Evolutionary conservation across 768 basidiomycete genomes (phyloP).

Genomic region (Termitomyces sp.): DNA sequence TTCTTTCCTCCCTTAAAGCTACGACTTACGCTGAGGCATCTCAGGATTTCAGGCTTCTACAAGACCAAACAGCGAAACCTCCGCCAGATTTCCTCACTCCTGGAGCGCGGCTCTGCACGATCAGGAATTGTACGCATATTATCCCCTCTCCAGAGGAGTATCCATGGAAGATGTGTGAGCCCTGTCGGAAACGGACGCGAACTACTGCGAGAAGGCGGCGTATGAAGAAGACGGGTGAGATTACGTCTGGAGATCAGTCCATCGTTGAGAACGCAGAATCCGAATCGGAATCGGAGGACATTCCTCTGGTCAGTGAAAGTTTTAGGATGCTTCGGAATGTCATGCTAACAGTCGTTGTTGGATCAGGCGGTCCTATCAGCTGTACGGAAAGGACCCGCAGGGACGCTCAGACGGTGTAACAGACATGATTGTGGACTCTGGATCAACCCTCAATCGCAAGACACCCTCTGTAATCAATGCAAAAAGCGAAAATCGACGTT

Average conservation of each 20-base stretch:
- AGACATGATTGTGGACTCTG: conserved; percentile 25
- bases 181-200: conserved; percentile 32
- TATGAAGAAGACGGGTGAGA: conserved; percentile 6
- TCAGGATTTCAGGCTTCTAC: background rate
- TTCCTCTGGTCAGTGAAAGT: conserved; percentile 7
- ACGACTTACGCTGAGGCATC: background rate
- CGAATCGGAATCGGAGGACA: conserved; percentile 9
- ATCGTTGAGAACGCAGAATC: background rate
- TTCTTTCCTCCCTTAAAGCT: background rate
- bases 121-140: conserved; percentile 31
- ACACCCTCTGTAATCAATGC: conserved; percentile 28
- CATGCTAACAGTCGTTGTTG: background rate
- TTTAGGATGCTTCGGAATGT: background rate
- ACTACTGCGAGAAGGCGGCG: conserved; percentile 14
- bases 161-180: conserved; percentile 37
- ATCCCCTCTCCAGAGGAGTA: conserved; percentile 39
- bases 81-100: conserved; percentile 18
- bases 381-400: background rate
- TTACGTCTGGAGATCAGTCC: background rate
- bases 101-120: conserved; percentile 38
- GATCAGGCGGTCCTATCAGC: conserved; percentile 11
- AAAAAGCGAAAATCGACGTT: conserved; percentile 14
- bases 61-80: background rate
- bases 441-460: conserved; percentile 14
- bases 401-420: conserved; percentile 17